phyloP scores from a whole-genome alignment of 768 basidiomycete genomes.

The Serendipita indica region DNA sequence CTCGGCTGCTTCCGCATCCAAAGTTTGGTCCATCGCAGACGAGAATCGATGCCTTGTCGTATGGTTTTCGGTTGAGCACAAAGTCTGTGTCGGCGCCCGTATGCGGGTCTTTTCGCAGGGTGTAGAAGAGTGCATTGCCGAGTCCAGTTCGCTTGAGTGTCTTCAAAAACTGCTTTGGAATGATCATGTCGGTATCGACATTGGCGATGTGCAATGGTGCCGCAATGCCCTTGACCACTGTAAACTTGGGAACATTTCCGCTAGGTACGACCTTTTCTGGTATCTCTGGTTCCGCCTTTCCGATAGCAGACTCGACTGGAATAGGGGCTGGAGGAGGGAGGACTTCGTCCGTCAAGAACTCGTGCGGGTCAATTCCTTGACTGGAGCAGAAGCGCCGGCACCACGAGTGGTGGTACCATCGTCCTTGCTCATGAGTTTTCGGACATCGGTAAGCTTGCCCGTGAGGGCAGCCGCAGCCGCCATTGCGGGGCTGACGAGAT shows the following conservation, averaged over 20 bases:
- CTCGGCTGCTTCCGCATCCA: constrained; percentile 79
- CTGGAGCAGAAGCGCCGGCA: constrained; percentile 19
- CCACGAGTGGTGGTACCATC: constrained; percentile 32
- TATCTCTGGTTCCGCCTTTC: constrained; percentile 22
- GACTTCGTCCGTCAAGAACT: constrained; percentile 63
- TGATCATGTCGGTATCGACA: constrained; percentile 89
- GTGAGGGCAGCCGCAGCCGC: constrained; percentile 81
- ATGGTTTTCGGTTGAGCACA: constrained; percentile 67
- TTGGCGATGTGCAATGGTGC: constrained; percentile 72
- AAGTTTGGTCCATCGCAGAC: constrained; percentile 81
- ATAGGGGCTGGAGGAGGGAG: constrained; percentile 38
- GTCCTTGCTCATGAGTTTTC: constrained; percentile 46
- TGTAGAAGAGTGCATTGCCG: constrained; percentile 66
- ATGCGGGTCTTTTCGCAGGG: constrained; percentile 61
- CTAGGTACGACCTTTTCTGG: constrained; percentile 10
- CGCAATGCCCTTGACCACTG: constrained; percentile 53
- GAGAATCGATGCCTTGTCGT: constrained; percentile 59
- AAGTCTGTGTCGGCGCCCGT: constrained; percentile 76
- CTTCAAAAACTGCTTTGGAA: constrained; percentile 88
- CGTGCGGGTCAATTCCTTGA: constrained; percentile 37
- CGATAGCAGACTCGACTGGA: constrained; percentile 21
- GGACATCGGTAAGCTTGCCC: constrained; percentile 71
- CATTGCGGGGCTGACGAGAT: constrained; percentile 83
- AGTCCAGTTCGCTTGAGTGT: constrained; percentile 82
- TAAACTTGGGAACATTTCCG: constrained; percentile 38